Percentiles rank a stretch among this genome's conserved stretches.
Conservation (phyloP, 805 yeast genomes). For the Saturnispora silvae region DNA sequence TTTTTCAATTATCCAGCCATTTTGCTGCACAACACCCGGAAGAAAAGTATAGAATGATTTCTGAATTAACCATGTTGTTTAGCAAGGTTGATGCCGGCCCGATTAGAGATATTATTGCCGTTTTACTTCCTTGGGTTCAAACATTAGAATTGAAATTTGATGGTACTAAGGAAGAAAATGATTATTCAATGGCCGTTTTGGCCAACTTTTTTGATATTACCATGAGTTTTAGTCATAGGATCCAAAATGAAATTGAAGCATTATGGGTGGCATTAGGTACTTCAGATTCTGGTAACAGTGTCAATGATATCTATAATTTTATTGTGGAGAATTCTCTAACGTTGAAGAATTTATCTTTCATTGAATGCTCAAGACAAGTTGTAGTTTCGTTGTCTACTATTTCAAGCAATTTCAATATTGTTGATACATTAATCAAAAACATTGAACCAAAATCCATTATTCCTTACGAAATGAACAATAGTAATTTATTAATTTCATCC, state of each 20-base stretch:
- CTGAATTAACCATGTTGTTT: slow-evolving; percentile 62
- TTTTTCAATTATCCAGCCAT: slow-evolving; percentile 66
- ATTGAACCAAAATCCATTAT: slow-evolving; percentile 83
- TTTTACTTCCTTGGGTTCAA: slow-evolving; percentile 89
- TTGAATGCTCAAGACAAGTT: slow-evolving; percentile 71
- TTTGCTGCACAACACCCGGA: slow-evolving; percentile 56
- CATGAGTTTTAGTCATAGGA: slow-evolving; percentile 56
- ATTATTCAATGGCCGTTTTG: slow-evolving; percentile 53
- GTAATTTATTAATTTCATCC: slow-evolving; percentile 12
- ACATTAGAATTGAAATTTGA: slow-evolving; percentile 49
- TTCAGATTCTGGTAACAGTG: slow-evolving; percentile 52
- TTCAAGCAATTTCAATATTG: slow-evolving; percentile 36
- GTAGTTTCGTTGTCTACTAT: slow-evolving; percentile 62
- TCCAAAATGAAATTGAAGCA: slow-evolving; percentile 85
- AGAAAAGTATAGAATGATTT: slow-evolving; percentile 50
- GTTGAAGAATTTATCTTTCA: slow-evolving; percentile 60
- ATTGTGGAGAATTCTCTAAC: slow-evolving; percentile 57
- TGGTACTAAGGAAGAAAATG: slow-evolving; percentile 23
- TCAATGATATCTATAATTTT: slow-evolving; percentile 61
- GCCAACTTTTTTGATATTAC: slow-evolving; percentile 79
- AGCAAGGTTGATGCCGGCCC: slow-evolving; percentile 47
- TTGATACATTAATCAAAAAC: slow-evolving; percentile 57
- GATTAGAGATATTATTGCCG: slow-evolving; percentile 69
- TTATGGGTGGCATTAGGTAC: slow-evolving; percentile 91
- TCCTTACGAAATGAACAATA: slow-evolving; percentile 32